Evolutionary conservation across 2,329 filamentous ascomycete species (phyloP).

Genomic region (Neoascochyta sp.): DNA sequence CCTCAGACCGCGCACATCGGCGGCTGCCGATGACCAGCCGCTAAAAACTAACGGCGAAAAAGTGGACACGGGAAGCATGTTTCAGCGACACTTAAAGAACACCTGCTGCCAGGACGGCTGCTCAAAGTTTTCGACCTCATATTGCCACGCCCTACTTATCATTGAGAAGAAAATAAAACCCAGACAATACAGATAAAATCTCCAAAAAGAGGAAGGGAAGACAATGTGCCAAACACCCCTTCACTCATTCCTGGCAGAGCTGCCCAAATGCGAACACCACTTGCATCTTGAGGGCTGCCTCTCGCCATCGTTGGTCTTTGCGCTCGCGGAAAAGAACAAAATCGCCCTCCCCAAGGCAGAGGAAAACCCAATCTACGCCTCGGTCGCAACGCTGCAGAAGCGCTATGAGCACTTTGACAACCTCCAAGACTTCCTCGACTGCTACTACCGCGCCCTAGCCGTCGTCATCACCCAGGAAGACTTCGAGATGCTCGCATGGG

Average conservation of each 20-base stretch:
- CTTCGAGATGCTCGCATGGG: constrained; percentile 68
- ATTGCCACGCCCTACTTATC: not conserved
- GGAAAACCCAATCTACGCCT: constrained; percentile 61
- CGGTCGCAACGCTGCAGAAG: constrained; percentile 54
- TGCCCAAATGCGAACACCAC: constrained; percentile 81
- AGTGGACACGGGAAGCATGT: constrained; percentile 8
- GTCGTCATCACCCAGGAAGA: constrained; percentile 63
- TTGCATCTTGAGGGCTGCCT: constrained; percentile 76
- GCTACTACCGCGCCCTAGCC: constrained; percentile 74
- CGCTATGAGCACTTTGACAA: constrained; percentile 67
- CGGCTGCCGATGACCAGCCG: constrained; percentile 7
- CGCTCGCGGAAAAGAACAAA: constrained; percentile 63
- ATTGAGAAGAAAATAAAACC: too few species aligned
- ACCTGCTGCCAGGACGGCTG: not conserved
- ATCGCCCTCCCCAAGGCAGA: constrained; percentile 52
- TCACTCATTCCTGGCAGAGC: constrained; percentile 27
- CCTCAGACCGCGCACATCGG: constrained; percentile 7
- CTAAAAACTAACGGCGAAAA: constrained; percentile 9
- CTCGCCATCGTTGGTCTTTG: constrained; percentile 66
- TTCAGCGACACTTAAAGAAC: constrained; percentile 5
- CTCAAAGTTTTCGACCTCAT: constrained; percentile 3
- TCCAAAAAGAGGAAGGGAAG: too few species aligned
- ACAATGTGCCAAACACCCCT: constrained; percentile 7
- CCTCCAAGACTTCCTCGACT: constrained; percentile 72
- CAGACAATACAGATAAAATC: too few species aligned